Evolutionary conservation across 805 yeast species (phyloP).

Genomic region (Lachancea nothofagi): DNA sequence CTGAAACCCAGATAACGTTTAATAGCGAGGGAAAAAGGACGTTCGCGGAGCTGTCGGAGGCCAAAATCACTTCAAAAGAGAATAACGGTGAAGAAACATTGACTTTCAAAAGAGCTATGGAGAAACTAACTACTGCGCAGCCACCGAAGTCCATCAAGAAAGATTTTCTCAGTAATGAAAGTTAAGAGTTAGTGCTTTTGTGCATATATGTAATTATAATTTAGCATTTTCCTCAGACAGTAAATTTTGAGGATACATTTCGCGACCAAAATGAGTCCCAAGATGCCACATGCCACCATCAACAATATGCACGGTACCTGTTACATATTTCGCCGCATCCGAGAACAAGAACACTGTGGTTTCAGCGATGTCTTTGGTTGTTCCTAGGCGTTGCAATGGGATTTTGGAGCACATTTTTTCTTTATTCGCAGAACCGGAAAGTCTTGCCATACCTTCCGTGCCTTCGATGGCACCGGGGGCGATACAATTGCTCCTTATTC

Average conservation of each 20-base stretch:
- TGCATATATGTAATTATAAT: conserved; percentile 23
- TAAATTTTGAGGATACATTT: conserved; percentile 43
- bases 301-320: conserved; percentile 74
- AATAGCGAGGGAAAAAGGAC: conserved; percentile 7
- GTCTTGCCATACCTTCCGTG: conserved; percentile 78
- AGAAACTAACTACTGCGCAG: conserved; percentile 17
- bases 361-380: conserved; percentile 75
- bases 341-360: conserved; percentile 81
- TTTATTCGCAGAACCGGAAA: conserved; percentile 41
- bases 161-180: conserved; percentile 8
- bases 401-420: conserved; percentile 41
- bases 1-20: conserved; percentile 9
- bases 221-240: conserved; percentile 34
- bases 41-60: conserved; percentile 5
- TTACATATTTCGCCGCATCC: conserved; percentile 70
- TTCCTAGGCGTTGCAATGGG: conserved; percentile 59
- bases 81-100: conserved; percentile 14
- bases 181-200: background rate
- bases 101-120: conserved; percentile 16
- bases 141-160: conserved; percentile 17
- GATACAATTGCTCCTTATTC: conserved; percentile 73
- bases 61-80: conserved; percentile 13
- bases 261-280: conserved; percentile 40
- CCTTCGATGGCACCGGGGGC: conserved; percentile 90
- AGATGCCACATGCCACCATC: conserved; percentile 92